These are phyloP conservation scores for Cladophialophora yegresii DNA, from an alignment of 2,329 filamentous ascomycete species.

Conservation along the genomic window DNA sequence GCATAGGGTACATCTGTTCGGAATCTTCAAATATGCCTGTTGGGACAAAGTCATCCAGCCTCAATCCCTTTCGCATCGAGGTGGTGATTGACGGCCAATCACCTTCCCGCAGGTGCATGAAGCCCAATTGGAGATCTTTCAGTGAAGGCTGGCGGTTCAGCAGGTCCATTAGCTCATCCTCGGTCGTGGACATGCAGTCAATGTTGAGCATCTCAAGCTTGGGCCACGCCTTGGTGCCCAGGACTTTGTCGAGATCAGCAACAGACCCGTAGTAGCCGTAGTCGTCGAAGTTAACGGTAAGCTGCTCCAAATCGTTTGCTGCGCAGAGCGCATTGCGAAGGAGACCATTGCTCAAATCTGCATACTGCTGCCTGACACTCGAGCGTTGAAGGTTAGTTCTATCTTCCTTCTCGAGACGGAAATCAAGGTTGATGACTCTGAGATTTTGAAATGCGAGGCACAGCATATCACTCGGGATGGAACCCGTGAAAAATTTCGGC, in stretches of 20 bases:
- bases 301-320: conserved; percentile 22
- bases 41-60: conserved; percentile 24
- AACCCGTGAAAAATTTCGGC: conserved; percentile 34
- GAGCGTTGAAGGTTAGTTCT: conserved; percentile 16
- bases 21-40: conserved; percentile 32
- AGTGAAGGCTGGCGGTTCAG: conserved; percentile 33
- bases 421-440: conserved; percentile 27
- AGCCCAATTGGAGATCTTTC: conserved; percentile 24
- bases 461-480: conserved; percentile 21
- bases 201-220: conserved; percentile 30
- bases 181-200: conserved; percentile 31
- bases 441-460: conserved; percentile 29
- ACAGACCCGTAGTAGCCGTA: conserved; percentile 28
- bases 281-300: conserved; percentile 36
- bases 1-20: conserved; percentile 29
- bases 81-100: conserved; percentile 27
- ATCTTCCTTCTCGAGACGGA: conserved; percentile 32
- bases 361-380: conserved; percentile 22
- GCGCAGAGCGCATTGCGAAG: conserved; percentile 27
- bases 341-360: conserved; percentile 27
- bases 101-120: conserved; percentile 28
- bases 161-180: conserved; percentile 26
- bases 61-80: conserved; percentile 28
- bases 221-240: conserved; percentile 29
- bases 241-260: conserved; percentile 22